Base-by-base conservation (phyloP, 257 asterid species). In the Petunia axillaris region DNA sequence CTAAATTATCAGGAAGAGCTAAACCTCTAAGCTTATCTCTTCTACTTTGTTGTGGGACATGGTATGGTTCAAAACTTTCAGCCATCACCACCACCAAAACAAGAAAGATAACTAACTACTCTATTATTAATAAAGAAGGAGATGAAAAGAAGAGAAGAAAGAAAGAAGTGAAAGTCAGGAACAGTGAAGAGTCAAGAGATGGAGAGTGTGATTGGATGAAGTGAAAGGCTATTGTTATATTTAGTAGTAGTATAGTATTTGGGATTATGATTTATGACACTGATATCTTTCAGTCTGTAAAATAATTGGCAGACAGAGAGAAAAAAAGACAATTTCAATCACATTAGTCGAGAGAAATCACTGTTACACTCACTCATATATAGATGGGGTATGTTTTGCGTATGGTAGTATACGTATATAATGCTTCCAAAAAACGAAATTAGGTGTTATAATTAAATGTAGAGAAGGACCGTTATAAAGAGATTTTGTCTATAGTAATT, bases 41-140 rank as follows among this genome's bases (percentile, higher is more conserved):
- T 87, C 99, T 83, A 90, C 96, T 93, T 78, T 93, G 98, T 68
- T 95, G 99, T 54, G 99, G 99, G 83, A 95, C 97, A 84, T 95
- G 99, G 80, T 86, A 92, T 4, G 92, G 88, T 62, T 89, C 97
- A 83, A 87, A 92, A 80, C 94, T 91, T 60, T 95, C 98, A 53
- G 97, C 98, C 99, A 95, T 95, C 88, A 83, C 87, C 35, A 76
- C 46, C 88, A 83, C 87, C 38, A 76, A 40, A 50, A 77, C 80
- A 67, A 79, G 16, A 59, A 75, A 57, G 79, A 77, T 75, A 75
- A 86, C 81, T 84, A 81, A 79, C 25, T 25, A 82, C 5, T 8
- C 11, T 76, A 38, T 39, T 15, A 64, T 8, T 75, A 10, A 53
- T n/a, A 55, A 1, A 71, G 11, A 52, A 39, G 41, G 39, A 63